phyloP scores from a whole-genome alignment of 2,329 filamentous ascomycete genomes.

The Xylaria sp. region DNA sequence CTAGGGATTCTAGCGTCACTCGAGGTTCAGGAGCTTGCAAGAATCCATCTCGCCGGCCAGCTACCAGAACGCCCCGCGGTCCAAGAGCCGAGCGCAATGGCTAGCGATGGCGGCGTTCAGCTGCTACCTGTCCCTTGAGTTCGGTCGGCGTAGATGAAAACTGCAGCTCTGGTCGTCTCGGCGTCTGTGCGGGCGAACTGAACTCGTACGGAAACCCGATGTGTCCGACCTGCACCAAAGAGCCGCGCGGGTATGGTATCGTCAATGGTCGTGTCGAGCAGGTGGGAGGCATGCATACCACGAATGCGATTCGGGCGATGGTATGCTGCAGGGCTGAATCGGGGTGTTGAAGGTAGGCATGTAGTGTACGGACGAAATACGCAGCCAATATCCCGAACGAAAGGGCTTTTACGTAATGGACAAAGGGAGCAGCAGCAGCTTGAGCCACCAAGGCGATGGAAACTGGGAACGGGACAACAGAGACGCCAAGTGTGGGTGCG shows the following conservation, averaged over 20 bases:
- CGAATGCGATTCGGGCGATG: not conserved
- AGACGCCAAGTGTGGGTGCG: too few relatives aligned
- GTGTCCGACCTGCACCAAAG: not conserved
- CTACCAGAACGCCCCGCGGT: slow-evolving; percentile 2
- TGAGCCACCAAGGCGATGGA: too few relatives aligned
- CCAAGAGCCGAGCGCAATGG: slow-evolving; percentile 3
- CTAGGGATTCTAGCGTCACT: slow-evolving; percentile 37
- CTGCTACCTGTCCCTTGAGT: not conserved
- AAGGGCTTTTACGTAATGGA: slow-evolving; percentile 13
- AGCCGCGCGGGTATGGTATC: slow-evolving; percentile 1
- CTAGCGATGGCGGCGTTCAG: not conserved
- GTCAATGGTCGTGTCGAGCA: slow-evolving; percentile 4
- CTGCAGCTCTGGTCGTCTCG: not conserved
- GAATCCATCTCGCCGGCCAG: slow-evolving; percentile 36
- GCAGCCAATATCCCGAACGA: not conserved
- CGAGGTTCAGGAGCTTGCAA: slow-evolving; percentile 25
- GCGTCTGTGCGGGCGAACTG: not conserved
- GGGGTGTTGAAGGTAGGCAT: not conserved
- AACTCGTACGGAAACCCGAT: not conserved
- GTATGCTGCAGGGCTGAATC: not conserved
- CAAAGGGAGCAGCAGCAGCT: too few relatives aligned
- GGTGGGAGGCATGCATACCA: not conserved
- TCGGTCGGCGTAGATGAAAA: not conserved
- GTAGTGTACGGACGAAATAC: not conserved
- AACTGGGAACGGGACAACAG: too few relatives aligned